A percentile compares a stretch with the other conserved stretches of the same genome.
phyloP scores from a whole-genome alignment of 768 basidiomycete species.

The Cystobasidium ongulense region DNA sequence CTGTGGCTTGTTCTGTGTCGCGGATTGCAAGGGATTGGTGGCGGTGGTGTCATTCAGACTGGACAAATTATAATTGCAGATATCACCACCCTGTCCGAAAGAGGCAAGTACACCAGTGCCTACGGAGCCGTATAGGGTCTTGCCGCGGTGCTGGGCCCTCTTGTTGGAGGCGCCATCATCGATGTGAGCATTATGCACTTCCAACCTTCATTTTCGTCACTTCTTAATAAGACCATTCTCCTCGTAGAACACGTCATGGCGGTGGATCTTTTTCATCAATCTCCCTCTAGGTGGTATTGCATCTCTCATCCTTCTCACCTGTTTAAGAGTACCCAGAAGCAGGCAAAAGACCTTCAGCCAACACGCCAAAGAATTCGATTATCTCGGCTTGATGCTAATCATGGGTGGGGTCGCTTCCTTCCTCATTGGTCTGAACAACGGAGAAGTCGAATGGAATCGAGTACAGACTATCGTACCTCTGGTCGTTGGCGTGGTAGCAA shows the following conservation, averaged over 20 bases:
- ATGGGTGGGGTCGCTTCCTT: slow-evolving; percentile 43
- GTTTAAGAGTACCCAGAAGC: slow-evolving; percentile 45
- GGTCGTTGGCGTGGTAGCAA: slow-evolving; percentile 33
- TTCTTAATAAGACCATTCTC: too few relatives aligned
- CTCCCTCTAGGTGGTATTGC: slow-evolving; percentile 44
- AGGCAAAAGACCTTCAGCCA: slow-evolving; percentile 37
- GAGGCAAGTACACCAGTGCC: slow-evolving; percentile 42
- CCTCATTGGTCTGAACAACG: slow-evolving; percentile 44
- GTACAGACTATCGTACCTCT: slow-evolving; percentile 36
- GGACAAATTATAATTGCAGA: slow-evolving; percentile 41
- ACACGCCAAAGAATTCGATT: slow-evolving; percentile 46
- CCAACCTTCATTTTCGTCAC: slow-evolving; percentile 42
- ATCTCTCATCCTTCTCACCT: slow-evolving; percentile 43
- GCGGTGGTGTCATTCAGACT: slow-evolving; percentile 43
- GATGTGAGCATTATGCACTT: slow-evolving; percentile 47
- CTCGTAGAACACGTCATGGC: slow-evolving; percentile 57
- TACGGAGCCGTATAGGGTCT: slow-evolving; percentile 45
- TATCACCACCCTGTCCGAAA: slow-evolving; percentile 43
- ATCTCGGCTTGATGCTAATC: slow-evolving; percentile 46
- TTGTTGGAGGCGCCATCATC: slow-evolving; percentile 56
- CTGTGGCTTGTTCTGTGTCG: slow-evolving; percentile 67
- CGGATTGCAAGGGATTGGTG: slow-evolving; percentile 75
- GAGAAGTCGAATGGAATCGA: slow-evolving; percentile 35
- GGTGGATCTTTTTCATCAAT: slow-evolving; percentile 54
- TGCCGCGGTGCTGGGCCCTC: slow-evolving; percentile 42